Base-by-base conservation (phyloP, 176 grass and related monocot species). In the Tillandsia fasciculata region DNA sequence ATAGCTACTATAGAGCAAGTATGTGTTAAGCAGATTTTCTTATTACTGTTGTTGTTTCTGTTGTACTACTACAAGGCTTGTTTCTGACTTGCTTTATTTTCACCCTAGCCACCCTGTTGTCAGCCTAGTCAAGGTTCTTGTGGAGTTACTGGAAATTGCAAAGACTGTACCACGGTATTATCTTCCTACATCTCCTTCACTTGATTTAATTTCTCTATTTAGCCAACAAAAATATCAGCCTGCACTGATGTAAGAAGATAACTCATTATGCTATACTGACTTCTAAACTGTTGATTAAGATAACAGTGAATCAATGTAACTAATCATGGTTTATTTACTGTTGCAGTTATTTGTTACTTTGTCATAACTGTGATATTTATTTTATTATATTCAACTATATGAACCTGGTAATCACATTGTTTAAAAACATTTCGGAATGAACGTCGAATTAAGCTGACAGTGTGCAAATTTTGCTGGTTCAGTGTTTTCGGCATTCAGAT, bases 151-250 rank as follows among this genome's bases (percentile, higher is more conserved):
- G 67, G 70, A 82, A 53, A 67, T 50, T 99, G 94, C 89, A 86
- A 64, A 84, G 87, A 93, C 77, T 99, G 94, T 87, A 93, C 94
- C 63, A 90, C 87, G 82, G 92, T 96, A 87, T 82, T 85, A 71
- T n/a, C 54, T 69, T 75, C 14, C 72, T 68, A 52, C 20, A 80
- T 56, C 63, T 67, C 17, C 65, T 63, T 73, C 58, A 48, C 71
- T 56, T 2, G 53, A 18, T 26, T 11, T 65, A 8, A 11, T 22
- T 23, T 11, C 12, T 51, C 23, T 52, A 51, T 11, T 2, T 23
- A 26, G 10, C 18, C 18, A 63, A 3, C 24, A 24, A 10, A 63
- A 63, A 63, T 63, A 63, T 63, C 24, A 26, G 18, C 20, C 14
- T 23, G 17, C 58, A 22, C 24, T 9, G 58, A 63, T 24, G 33